These are phyloP conservation scores for Xerocomus potaroensis DNA, from an alignment of 768 basidiomycete species.

Conservation along the genomic window DNA sequence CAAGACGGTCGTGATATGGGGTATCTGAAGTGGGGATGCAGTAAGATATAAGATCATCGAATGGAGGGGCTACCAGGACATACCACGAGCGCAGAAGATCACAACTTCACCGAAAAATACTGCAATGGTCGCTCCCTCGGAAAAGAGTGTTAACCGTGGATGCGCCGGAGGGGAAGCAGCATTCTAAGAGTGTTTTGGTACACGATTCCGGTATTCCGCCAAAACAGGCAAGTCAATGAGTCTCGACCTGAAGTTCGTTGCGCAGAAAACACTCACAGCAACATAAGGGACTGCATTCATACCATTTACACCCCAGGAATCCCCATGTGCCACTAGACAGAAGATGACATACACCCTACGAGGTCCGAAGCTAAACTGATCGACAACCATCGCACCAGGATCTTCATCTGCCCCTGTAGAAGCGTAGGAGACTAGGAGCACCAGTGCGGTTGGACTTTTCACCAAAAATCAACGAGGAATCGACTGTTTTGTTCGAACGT, in stretches of 20 bases:
- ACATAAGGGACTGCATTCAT: conserved; percentile 69
- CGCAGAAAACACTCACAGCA: conserved; percentile 45
- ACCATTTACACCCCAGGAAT: conserved; percentile 28
- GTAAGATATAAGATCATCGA: neutral
- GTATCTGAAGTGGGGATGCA: conserved; percentile 42
- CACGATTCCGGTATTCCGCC: neutral
- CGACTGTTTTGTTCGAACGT: neutral
- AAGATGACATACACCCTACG: conserved; percentile 64
- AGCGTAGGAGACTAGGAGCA: conserved; percentile 66
- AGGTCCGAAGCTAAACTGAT: conserved; percentile 41
- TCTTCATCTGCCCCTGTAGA: conserved; percentile 43
- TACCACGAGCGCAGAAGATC: conserved; percentile 66
- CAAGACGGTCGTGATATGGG: conserved; percentile 66
- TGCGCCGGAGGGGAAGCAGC: conserved; percentile 67
- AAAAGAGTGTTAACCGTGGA: conserved; percentile 59
- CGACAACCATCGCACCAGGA: conserved; percentile 29
- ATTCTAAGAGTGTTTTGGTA: conserved; percentile 38
- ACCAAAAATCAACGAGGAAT: conserved; percentile 1
- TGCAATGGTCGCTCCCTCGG: conserved; percentile 53
- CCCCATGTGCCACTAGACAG: conserved; percentile 35
- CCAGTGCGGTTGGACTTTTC: conserved; percentile 48
- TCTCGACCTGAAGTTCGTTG: neutral
- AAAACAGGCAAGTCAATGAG: neutral
- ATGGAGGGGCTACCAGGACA: neutral
- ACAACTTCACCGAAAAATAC: conserved; percentile 77